Conservation (phyloP, 1,284 basidiomycete species). For the Cryptococcus maquisensis region DNA sequence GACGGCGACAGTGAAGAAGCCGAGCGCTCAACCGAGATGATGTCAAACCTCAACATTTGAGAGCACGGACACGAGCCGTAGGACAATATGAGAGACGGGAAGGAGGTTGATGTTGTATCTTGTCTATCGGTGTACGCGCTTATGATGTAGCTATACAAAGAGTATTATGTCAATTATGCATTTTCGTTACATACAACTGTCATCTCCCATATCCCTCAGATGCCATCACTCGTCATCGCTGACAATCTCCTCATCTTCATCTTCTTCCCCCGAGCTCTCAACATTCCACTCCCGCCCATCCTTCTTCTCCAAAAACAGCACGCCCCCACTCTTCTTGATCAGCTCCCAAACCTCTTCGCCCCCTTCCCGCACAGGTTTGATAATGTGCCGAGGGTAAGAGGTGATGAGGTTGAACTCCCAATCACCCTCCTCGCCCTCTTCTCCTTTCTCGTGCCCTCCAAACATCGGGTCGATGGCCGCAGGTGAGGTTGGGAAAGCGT, state of each 20-base stretch:
- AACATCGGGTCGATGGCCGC: conserved; percentile 28
- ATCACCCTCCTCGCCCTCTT: conserved; percentile 1
- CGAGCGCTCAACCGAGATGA: too few species aligned
- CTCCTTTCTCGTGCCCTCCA: neutral
- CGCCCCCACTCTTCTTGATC: conserved; percentile 41
- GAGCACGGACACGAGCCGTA: too few species aligned
- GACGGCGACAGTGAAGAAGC: too few species aligned
- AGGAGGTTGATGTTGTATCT: too few species aligned
- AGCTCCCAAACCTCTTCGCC: conserved; percentile 39
- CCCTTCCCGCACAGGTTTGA: conserved; percentile 25
- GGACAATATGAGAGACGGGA: too few species aligned
- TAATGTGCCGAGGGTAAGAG: conserved; percentile 38
- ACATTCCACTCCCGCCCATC: conserved; percentile 33
- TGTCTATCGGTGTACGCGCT: too few species aligned
- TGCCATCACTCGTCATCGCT: conserved; percentile 2
- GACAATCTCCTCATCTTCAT: conserved; percentile 10
- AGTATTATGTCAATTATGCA: too few species aligned
- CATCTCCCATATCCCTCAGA: neutral
- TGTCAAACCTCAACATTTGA: too few species aligned
- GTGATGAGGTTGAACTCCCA: conserved; percentile 38
- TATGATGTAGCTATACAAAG: too few species aligned
- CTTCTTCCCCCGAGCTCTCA: conserved; percentile 13
- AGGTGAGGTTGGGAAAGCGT: conserved; percentile 35
- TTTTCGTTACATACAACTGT: too few species aligned
- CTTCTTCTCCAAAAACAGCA: conserved; percentile 43